Evolutionary conservation across 768 basidiomycete genomes (phyloP).

Genomic region (Tylopilus subfusipes): DNA sequence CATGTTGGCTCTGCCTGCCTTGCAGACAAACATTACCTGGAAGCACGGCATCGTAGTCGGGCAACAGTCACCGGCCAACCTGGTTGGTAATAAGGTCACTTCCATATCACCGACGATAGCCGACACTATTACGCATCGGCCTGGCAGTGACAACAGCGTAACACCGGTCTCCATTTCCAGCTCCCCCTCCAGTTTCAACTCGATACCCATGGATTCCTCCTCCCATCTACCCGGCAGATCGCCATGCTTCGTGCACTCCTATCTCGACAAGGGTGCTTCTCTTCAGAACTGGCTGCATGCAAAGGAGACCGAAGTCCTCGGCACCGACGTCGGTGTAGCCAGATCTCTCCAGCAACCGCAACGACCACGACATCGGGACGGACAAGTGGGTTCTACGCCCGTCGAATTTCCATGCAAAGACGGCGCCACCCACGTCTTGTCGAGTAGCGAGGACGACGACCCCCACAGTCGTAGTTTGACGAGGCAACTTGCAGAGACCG

Average conservation of each 20-base stretch:
- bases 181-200: conserved; percentile 27
- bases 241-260: conserved; percentile 92
- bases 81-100: conserved; percentile 18
- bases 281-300: conserved; percentile 70
- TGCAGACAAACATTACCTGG: conserved; percentile 36
- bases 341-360: conserved; percentile 41
- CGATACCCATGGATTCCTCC: conserved; percentile 29
- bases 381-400: conserved; percentile 5
- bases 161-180: conserved; percentile 25
- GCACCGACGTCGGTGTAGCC: conserved; percentile 46
- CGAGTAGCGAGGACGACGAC: conserved; percentile 52
- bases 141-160: neutral
- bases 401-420: conserved; percentile 19
- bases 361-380: conserved; percentile 7
- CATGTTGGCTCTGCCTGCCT: conserved; percentile 17
- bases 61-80: conserved; percentile 21
- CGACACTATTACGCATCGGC: conserved; percentile 19
- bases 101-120: conserved; percentile 20
- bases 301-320: conserved; percentile 26
- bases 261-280: conserved; percentile 79
- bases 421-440: conserved; percentile 13
- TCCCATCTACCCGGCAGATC: conserved; percentile 40
- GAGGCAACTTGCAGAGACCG: conserved; percentile 92
- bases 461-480: conserved; percentile 78
- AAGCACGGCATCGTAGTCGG: conserved; percentile 37